Conservation (phyloP, 106 monocot genomes). For the Xerophyta viscosa region DNA sequence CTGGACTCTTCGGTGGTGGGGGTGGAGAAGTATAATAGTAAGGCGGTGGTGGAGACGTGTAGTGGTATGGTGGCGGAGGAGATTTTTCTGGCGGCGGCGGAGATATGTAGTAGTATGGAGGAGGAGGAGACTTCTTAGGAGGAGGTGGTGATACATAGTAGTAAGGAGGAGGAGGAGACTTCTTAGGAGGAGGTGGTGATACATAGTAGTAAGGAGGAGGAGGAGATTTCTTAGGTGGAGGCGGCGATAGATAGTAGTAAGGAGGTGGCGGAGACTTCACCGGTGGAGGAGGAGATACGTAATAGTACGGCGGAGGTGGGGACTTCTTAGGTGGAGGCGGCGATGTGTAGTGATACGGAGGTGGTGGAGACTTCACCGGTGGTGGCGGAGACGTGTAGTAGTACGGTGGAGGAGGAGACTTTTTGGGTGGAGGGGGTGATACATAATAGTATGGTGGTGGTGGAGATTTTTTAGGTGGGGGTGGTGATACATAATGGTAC, state of each 20-base stretch:
- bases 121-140: conserved; percentile 11
- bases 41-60: conserved; percentile 12
- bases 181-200: conserved; percentile 16
- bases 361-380: neutral
- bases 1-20: conserved; percentile 1
- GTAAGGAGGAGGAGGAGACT: conserved; percentile 8
- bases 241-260: conserved; percentile 10
- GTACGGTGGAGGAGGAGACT: conserved; percentile 3
- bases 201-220: conserved; percentile 7
- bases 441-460: conserved; percentile 3
- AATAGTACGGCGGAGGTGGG: conserved; percentile 12
- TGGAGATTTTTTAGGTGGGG: neutral
- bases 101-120: conserved; percentile 17
- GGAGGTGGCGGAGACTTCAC: conserved; percentile 5
- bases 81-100: conserved; percentile 11
- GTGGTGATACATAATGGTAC: conserved; percentile 2
- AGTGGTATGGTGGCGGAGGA: conserved; percentile 10
- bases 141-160: conserved; percentile 18
- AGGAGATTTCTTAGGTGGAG: conserved; percentile 5
- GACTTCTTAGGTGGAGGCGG: conserved; percentile 2
- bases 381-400: conserved; percentile 8
- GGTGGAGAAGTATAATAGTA: conserved; percentile 8
- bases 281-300: conserved; percentile 16
- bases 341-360: conserved; percentile 3
- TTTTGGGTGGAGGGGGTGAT: conserved; percentile 9